phyloP scores from a whole-genome alignment of 2,329 filamentous ascomycete species.

The Decorospora gaudefroyi region DNA sequence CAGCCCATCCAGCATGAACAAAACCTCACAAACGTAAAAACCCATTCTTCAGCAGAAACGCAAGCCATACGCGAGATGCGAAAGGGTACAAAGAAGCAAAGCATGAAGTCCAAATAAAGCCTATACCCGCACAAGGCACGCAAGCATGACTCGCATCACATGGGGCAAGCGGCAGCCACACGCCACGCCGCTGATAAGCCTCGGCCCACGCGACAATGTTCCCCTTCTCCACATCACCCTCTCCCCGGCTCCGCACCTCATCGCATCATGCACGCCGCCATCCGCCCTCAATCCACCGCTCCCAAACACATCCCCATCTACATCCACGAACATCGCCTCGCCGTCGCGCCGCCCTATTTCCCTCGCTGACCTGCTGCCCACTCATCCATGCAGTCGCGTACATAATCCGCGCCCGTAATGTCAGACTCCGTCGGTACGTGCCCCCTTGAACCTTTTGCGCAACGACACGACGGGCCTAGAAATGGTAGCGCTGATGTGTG shows the following conservation, averaged over 20 bases:
- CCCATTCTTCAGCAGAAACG: too few relatives aligned
- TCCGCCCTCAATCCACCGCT: too few relatives aligned
- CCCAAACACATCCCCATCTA: too few relatives aligned
- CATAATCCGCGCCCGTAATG: constrained; percentile 38
- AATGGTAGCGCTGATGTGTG: constrained; percentile 3
- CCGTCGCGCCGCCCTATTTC: background rate
- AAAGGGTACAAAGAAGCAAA: too few relatives aligned
- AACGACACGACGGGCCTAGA: background rate
- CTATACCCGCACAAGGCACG: too few relatives aligned
- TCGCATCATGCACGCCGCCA: constrained; percentile 15
- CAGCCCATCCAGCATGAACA: too few relatives aligned
- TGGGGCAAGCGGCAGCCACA: too few relatives aligned
- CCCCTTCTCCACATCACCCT: constrained; percentile 12
- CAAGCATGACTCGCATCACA: too few relatives aligned
- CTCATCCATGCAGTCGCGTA: constrained; percentile 26
- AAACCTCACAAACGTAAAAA: too few relatives aligned
- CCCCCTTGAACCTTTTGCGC: background rate
- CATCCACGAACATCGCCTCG: constrained; percentile 2
- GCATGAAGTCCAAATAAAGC: too few relatives aligned
- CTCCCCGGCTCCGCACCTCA: constrained; percentile 13
- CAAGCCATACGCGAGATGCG: too few relatives aligned
- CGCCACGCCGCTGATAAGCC: constrained; percentile 11
- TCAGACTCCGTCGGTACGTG: constrained; percentile 50
- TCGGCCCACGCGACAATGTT: constrained; percentile 18
- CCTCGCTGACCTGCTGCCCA: constrained; percentile 2